These are phyloP conservation scores for Debaryomyces coudertii DNA, from an alignment of 1,139 yeast genomes.

Conservation along the genomic window DNA sequence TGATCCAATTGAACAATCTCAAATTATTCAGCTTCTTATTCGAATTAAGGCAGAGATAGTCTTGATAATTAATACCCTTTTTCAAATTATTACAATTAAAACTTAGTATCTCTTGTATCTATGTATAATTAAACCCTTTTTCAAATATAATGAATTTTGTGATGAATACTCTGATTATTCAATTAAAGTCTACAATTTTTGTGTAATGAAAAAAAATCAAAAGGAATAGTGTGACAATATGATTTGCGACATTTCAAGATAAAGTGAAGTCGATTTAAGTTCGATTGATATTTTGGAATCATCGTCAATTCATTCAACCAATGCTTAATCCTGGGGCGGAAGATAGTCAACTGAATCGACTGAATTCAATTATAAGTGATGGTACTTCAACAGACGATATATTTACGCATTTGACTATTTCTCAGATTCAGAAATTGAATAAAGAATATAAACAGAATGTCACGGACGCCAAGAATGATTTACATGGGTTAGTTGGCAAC, in stretches of 20 bases:
- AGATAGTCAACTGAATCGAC: neutral
- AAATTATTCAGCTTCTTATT: neutral
- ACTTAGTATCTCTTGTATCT: neutral
- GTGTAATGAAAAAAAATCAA: conserved; percentile 5
- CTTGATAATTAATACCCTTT: neutral
- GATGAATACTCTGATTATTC: neutral
- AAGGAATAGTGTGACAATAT: conserved; percentile 2
- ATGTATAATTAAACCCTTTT: neutral
- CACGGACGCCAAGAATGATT: conserved; percentile 37
- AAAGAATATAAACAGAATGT: conserved; percentile 31
- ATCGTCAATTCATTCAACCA: neutral
- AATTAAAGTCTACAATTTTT: neutral
- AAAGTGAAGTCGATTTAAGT: neutral
- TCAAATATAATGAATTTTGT: neutral
- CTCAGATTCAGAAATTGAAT: conserved; percentile 38
- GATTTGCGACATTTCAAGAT: conserved; percentile 3
- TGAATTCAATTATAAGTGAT: conserved; percentile 5
- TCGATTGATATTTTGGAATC: neutral
- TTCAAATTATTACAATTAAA: neutral
- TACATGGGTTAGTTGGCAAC: conserved; percentile 62
- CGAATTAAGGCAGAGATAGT: neutral
- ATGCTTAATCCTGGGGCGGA: neutral
- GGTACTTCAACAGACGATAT: conserved; percentile 36
- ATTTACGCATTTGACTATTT: conserved; percentile 35
- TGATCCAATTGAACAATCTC: neutral